Base-by-base conservation (phyloP, 495 filamentous ascomycete genomes). In the Copromyces sp. region DNA sequence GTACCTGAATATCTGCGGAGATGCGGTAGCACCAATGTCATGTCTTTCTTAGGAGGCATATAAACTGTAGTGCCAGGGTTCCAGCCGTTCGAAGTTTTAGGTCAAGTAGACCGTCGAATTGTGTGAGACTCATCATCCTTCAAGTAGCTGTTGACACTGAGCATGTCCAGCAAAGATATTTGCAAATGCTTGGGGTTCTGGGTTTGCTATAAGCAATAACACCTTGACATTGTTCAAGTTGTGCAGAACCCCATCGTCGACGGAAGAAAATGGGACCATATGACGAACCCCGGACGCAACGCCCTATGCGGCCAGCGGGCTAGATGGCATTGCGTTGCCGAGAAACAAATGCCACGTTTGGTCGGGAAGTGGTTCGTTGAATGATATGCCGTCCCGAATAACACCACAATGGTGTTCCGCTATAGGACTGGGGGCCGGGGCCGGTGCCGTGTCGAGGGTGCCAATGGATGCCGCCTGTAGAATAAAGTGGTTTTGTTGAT, bases 401-500 rank as follows among this genome's bases (percentile, higher is more conserved):
- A 65, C 37, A 29, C 53, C 53, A 65, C 53, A 65, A 35, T 65
- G 35, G 29, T 65, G 5, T 65, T 65, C 14, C 14, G 14, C 53
- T 65, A 65, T 35, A 9, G 2, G 53, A 35, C 29, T 17, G 53
- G 53, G 6, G 29, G 24, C 29, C 53, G 53, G 47, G 12, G 14
- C 53, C 53, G 44, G 53, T 35, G 14, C 53, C 53, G 29, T 17
- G 29, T 35, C 0, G 29, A 35, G 6, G 53, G 53, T 65, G 24
- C 29, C 53, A 65, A 65, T 17, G 29, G 53, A 37, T 35, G 53
- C 53, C 29, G 6, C 53, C 53, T 17, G 29, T 65, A 35, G 24
- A 37, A 17, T 69, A 75, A 4, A 71, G 68, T 75, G 73, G 29
- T 73, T 39, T 39, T 68, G 72, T 73, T 70, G 69, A 70, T 75